A percentile compares a stretch with the other conserved stretches of the same genome.
phyloP scores from a whole-genome alignment of 1,284 basidiomycete species.

The Mrakiaceae sp. region DNA sequence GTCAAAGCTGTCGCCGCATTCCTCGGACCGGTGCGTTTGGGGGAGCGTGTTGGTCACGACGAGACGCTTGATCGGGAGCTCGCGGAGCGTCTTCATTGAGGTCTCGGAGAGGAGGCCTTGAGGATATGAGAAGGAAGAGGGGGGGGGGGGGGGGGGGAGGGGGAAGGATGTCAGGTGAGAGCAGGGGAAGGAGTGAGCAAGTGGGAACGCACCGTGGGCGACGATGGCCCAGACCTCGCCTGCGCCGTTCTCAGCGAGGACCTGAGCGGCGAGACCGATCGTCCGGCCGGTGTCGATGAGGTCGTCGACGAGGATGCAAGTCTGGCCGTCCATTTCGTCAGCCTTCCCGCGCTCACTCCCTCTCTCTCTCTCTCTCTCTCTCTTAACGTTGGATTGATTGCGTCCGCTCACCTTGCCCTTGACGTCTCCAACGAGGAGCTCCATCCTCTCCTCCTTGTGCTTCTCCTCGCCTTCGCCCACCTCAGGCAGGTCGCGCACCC shows the following conservation, averaged over 20 bases:
- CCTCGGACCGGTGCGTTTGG: conserved; percentile 44
- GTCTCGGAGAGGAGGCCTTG: conserved; percentile 75
- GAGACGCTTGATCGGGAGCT: conserved; percentile 71
- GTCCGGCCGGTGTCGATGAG: conserved; percentile 96
- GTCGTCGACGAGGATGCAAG: conserved; percentile 91
- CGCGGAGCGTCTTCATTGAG: conserved; percentile 62
- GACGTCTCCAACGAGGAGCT: conserved; percentile 94
- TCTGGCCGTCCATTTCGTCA: conserved; percentile 35
- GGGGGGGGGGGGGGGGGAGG: neutral
- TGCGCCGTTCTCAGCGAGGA: conserved; percentile 79
- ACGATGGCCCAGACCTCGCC: conserved; percentile 78
- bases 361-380: neutral
- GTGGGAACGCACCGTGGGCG: conserved; percentile 58
- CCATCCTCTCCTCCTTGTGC: conserved; percentile 52
- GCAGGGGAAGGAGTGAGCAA: conserved; percentile 7
- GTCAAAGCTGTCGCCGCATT: conserved; percentile 36
- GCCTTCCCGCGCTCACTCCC: neutral
- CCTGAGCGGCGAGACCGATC: conserved; percentile 69
- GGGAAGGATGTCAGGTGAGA: conserved; percentile 1
- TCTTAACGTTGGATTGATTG: neutral
- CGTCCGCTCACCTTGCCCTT: conserved; percentile 55
- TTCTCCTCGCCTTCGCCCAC: neutral
- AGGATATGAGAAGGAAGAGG: neutral
- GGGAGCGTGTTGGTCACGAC: conserved; percentile 78
- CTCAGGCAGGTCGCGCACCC: conserved; percentile 43